phyloP scores from a whole-genome alignment of 371 early-diverging fungal genomes.

The Homolaphlyctis polyrhiza region DNA sequence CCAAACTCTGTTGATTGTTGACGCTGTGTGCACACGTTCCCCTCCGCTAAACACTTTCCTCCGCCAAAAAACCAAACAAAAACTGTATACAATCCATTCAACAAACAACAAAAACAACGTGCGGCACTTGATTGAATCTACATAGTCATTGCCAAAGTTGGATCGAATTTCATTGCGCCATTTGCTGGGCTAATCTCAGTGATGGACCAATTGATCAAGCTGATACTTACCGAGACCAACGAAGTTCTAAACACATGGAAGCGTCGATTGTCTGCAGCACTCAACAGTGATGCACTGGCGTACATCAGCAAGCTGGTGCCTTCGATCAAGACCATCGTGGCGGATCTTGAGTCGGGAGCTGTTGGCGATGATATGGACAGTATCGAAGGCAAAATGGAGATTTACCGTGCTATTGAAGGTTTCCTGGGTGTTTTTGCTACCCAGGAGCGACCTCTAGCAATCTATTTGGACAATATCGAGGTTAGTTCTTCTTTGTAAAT shows the following conservation, averaged over 20 bases:
- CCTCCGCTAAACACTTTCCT: not conserved
- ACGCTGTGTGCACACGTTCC: too few relatives aligned
- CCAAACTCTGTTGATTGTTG: too few relatives aligned
- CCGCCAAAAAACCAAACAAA: not conserved
- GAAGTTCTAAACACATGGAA: slow-evolving; percentile 15
- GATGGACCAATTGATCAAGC: slow-evolving; percentile 17
- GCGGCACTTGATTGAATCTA: too few relatives aligned
- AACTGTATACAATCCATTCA: not conserved
- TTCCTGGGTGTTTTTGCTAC: not conserved
- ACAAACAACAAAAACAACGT: too few relatives aligned
- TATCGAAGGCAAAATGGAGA: not conserved
- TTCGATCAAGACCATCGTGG: not conserved
- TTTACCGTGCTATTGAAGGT: not conserved
- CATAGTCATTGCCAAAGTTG: not conserved
- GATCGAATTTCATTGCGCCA: not conserved
- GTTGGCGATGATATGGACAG: too few relatives aligned
- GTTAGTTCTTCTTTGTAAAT: not conserved
- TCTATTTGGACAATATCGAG: not conserved
- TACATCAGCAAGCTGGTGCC: slow-evolving; percentile 15
- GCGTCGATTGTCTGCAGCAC: slow-evolving; percentile 7
- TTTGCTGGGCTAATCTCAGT: not conserved
- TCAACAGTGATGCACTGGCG: slow-evolving; percentile 8
- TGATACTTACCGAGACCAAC: slow-evolving; percentile 16
- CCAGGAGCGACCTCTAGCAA: not conserved
- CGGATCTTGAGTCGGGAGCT: not conserved